These are phyloP conservation scores for Colletotrichum melonis DNA, from an alignment of 2,329 filamentous ascomycete genomes.

Conservation along the genomic window DNA sequence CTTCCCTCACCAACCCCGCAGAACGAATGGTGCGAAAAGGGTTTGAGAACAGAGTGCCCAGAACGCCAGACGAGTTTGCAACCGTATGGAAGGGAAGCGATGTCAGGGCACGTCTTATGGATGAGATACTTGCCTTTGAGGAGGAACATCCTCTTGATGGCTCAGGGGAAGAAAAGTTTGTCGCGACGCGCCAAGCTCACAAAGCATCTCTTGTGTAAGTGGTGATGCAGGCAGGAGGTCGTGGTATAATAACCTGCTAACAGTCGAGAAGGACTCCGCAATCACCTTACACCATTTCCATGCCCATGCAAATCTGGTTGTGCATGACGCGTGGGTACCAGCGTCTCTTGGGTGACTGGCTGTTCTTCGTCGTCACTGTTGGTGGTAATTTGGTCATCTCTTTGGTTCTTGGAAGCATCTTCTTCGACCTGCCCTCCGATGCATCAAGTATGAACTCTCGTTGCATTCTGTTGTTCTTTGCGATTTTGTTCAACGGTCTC, in stretches of 20 bases:
- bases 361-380: conserved; percentile 74
- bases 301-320: conserved; percentile 68
- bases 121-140: conserved; percentile 14
- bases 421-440: conserved; percentile 67
- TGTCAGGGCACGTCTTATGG: conserved; percentile 10
- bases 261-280: background rate
- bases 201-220: conserved; percentile 64
- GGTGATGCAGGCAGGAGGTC: too few relatives aligned
- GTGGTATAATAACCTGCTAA: too few relatives aligned
- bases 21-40: conserved; percentile 49
- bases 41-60: conserved; percentile 65
- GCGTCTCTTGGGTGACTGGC: conserved; percentile 67
- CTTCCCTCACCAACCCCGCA: conserved; percentile 58
- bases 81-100: conserved; percentile 20
- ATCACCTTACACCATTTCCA: conserved; percentile 71
- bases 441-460: conserved; percentile 66
- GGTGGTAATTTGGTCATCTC: conserved; percentile 23
- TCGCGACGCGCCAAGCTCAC: conserved; percentile 7
- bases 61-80: conserved; percentile 65
- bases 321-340: conserved; percentile 68
- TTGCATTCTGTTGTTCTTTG: conserved; percentile 42
- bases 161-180: conserved; percentile 8
- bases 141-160: conserved; percentile 25
- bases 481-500: conserved; percentile 47
- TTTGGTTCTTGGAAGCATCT: conserved; percentile 74